Evolutionary conservation across 2,329 filamentous ascomycete species (phyloP).

Genomic region (Bipolaris oryzae): DNA sequence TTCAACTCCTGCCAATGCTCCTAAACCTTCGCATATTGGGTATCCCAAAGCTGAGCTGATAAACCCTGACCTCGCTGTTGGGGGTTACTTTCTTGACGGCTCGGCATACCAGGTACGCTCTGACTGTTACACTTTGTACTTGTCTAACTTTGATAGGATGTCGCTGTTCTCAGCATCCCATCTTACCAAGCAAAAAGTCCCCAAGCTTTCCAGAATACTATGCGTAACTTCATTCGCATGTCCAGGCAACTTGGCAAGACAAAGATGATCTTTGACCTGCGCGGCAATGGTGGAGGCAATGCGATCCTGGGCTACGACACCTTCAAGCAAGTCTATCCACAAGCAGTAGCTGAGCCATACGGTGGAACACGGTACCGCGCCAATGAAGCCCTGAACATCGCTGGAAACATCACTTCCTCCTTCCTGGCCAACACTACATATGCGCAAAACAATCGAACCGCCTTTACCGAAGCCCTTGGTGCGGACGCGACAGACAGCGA

Average conservation of each 20-base stretch:
- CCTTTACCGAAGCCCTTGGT: constrained; percentile 36
- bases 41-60: constrained; percentile 50
- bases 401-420: constrained; percentile 41
- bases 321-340: constrained; percentile 63
- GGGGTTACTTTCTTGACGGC: constrained; percentile 55
- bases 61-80: constrained; percentile 45
- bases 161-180: constrained; percentile 55
- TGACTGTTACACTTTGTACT: constrained; percentile 27
- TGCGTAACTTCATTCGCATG: constrained; percentile 55
- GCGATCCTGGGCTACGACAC: constrained; percentile 50
- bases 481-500: constrained; percentile 25
- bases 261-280: constrained; percentile 69
- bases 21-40: constrained; percentile 38
- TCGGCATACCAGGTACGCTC: constrained; percentile 47
- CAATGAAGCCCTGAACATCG: constrained; percentile 47
- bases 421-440: constrained; percentile 40
- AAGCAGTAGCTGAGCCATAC: constrained; percentile 48
- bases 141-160: constrained; percentile 49
- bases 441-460: constrained; percentile 36
- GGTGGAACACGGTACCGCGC: constrained; percentile 56
- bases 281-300: constrained; percentile 64
- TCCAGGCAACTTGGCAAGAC: constrained; percentile 58
- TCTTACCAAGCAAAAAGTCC: constrained; percentile 46
- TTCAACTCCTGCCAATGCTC: constrained; percentile 20
- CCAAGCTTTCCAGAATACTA: constrained; percentile 47